Base-by-base conservation (phyloP, 163 green algal genomes). In the Volvox carteri region DNA sequence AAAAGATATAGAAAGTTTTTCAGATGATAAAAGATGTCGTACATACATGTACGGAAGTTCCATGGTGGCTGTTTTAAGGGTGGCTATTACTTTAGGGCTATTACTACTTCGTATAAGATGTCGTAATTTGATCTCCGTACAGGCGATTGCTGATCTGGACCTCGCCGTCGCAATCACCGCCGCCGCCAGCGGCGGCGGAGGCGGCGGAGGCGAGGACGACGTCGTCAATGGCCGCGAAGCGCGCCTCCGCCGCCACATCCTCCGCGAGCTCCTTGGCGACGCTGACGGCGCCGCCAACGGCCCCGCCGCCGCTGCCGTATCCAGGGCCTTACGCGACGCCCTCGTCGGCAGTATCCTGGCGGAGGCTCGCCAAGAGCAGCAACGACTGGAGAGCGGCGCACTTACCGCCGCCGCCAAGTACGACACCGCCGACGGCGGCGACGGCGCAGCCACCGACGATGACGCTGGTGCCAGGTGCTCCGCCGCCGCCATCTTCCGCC, bases 71-170 rank as follows among this genome's bases (percentile, higher is more conserved):
- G n/a, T n/a, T n/a, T n/a, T n/a, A n/a, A n/a, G n/a, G n/a, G n/a
- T n/a, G n/a, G n/a, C n/a, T n/a, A n/a, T n/a, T n/a, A n/a, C n/a
- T n/a, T n/a, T n/a, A n/a, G n/a, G n/a, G n/a, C n/a, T n/a, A n/a
- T n/a, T n/a, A n/a, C n/a, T n/a, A n/a, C n/a, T n/a, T n/a, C n/a
- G n/a, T n/a, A n/a, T n/a, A n/a, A n/a, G n/a, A n/a, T n/a, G n/a
- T n/a, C n/a, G n/a, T n/a, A n/a, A n/a, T n/a, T n/a, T n/a, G n/a
- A n/a, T n/a, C n/a, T 30, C 62, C n/a, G 7, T 44, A 78, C 78
- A 86, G 79, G 60, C 44, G 37, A 86, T 86, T 30, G 60, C 62
- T 2, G 42, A 78, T 6, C 18, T 78, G 42, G 16, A 86, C 46
- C n/a, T 78, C 14, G 21, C 42, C 18, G 75, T 48, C 9, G 75